Base-by-base conservation (phyloP, 1,284 basidiomycete species). In the Rhodotorula sp. region DNA sequence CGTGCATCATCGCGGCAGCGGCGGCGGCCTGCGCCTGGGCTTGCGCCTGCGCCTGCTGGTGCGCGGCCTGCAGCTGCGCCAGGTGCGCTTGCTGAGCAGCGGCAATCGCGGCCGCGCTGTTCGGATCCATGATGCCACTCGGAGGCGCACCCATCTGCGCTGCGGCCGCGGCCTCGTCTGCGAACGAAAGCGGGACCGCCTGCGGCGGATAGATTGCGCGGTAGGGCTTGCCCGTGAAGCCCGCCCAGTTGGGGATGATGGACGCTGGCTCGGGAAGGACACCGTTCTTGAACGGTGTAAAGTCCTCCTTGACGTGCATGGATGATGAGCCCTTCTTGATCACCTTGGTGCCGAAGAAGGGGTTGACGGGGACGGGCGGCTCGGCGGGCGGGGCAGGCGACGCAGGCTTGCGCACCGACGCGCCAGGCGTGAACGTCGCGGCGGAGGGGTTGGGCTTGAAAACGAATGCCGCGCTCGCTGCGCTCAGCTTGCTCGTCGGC, bases 261-360 rank as follows among this genome's bases (percentile, higher is more conserved):
- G 44, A 34, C 22, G 10, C 21, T 10, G 56, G 70, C 17, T 71
- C 72, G 5, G 73, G 70, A 6, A 76, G 69, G 46, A 64, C 60
- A 2, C 59, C 69, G 41, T 69, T 70, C 67, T 73, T 69, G 76
- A 79, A 80, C 1, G 79, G 79, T 5, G 72, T 76, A 46, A 80
- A 80, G 58, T 80, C 79, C 63, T 80, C 79, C 70, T 80, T 80
- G 73, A 80, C 79, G 63, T 76, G 73, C 62, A 80, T 66, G 12
- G 75, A 71, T 36, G 63, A 62, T 34, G 73, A 69, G 36, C 72
- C 72, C 32, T 71, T 72, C 57, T 76, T 78, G 55, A 76, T 68
- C 13, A 66, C 53, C 63, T 76, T 76, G 39, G 64, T 69, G 29
- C 78, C 79, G 48, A 80, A 80, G 73, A 80, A 80, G 13, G 78